These are phyloP conservation scores for Psilocybe subaeruginosa DNA, from an alignment of 768 basidiomycete genomes.

Conservation along the genomic window DNA sequence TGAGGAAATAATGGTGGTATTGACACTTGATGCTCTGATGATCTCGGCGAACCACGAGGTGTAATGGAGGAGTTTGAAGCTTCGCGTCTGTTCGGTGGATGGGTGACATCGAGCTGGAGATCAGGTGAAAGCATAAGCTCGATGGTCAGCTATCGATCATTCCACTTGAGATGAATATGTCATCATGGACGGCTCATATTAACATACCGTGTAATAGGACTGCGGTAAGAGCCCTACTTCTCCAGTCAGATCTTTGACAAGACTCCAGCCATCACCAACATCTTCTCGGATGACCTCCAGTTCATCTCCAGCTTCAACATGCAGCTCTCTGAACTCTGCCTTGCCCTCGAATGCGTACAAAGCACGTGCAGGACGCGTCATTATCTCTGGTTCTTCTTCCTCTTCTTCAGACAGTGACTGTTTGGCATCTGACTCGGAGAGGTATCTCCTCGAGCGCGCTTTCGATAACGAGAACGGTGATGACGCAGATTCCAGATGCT, in stretches of 20 bases:
- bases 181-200: constrained; percentile 1
- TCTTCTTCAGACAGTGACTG: constrained; percentile 47
- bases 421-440: constrained; percentile 39
- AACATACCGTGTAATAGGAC: constrained; percentile 72
- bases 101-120: constrained; percentile 34
- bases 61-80: constrained; percentile 44
- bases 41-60: constrained; percentile 46
- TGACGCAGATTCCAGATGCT: constrained; percentile 43
- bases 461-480: constrained; percentile 29
- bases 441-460: constrained; percentile 36
- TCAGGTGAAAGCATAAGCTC: constrained; percentile 60
- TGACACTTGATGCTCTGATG: constrained; percentile 30
- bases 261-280: constrained; percentile 80
- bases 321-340: constrained; percentile 72
- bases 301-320: constrained; percentile 68
- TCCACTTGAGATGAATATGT: constrained; percentile 7
- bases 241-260: constrained; percentile 58
- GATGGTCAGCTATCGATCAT: constrained; percentile 56
- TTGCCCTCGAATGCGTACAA: constrained; percentile 79
- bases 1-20: constrained; percentile 58
- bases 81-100: constrained; percentile 25
- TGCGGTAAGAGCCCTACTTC: constrained; percentile 72
- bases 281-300: constrained; percentile 74
- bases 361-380: constrained; percentile 60
- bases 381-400: constrained; percentile 33